Percentiles rank a stretch among this genome's conserved stretches.
phyloP scores from a whole-genome alignment of 2,329 filamentous ascomycete genomes.

The Aspergillus sp. region DNA sequence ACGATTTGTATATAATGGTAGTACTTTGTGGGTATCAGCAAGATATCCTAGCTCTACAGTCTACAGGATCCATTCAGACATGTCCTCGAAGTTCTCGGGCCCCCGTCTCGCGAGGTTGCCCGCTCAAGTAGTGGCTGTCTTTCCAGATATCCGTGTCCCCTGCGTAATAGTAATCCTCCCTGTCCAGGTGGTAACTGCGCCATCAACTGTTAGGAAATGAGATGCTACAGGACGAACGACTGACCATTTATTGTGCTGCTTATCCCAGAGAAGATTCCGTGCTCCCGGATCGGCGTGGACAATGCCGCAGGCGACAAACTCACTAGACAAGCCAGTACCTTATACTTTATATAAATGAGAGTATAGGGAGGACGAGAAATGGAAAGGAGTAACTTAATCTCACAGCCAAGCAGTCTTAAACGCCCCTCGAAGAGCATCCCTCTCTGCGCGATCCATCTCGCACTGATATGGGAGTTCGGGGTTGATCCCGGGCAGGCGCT shows the following conservation, averaged over 20 bases:
- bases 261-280: constrained; percentile 3
- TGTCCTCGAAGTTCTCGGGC: neutral
- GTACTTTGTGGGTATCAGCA: too few relatives aligned
- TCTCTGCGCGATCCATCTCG: neutral
- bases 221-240: neutral
- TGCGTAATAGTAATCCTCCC: neutral
- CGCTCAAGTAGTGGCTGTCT: neutral
- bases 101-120: neutral
- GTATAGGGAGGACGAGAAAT: neutral
- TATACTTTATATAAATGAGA: neutral
- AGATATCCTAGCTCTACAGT: neutral
- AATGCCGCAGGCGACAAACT: neutral
- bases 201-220: neutral
- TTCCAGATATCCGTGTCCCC: neutral
- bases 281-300: neutral
- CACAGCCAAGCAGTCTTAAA: constrained; percentile 6
- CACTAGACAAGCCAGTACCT: neutral
- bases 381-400: neutral
- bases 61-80: constrained; percentile 3
- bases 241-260: neutral
- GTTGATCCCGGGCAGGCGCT: constrained; percentile 1
- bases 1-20: too few relatives aligned
- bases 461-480: neutral
- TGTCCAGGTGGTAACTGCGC: neutral
- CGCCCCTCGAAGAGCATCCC: neutral